These are phyloP conservation scores for Magnusiomyces suaveolens DNA, from an alignment of 1,139 yeast genomes.

Conservation along the genomic window DNA sequence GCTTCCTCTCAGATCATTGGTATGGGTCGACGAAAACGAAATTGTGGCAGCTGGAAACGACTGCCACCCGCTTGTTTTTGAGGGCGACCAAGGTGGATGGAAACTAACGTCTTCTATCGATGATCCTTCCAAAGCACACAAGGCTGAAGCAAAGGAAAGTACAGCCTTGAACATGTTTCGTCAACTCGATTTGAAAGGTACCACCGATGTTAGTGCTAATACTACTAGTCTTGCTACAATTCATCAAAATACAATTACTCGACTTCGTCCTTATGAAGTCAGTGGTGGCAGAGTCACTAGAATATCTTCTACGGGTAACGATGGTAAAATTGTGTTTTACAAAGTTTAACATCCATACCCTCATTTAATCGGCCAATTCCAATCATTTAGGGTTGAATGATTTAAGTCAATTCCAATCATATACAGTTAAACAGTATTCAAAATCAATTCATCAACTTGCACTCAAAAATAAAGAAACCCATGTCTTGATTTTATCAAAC, in stretches of 20 bases:
- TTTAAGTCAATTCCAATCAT: not conserved
- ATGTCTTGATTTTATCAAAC: too few relatives aligned
- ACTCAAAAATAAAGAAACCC: too few relatives aligned
- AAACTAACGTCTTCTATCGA: slow-evolving; percentile 54
- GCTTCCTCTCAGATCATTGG: slow-evolving; percentile 70
- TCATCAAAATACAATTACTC: slow-evolving; percentile 85
- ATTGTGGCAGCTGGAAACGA: slow-evolving; percentile 87
- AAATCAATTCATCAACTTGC: too few relatives aligned
- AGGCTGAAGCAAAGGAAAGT: slow-evolving; percentile 51
- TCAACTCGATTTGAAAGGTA: slow-evolving; percentile 90
- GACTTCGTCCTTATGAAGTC: slow-evolving; percentile 43
- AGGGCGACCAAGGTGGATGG: slow-evolving; percentile 67
- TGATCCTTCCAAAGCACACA: slow-evolving; percentile 42
- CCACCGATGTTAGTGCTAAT: slow-evolving; percentile 43
- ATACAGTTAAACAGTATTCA: too few relatives aligned
- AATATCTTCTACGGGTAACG: slow-evolving; percentile 72
- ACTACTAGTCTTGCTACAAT: slow-evolving; percentile 57
- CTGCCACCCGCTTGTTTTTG: slow-evolving; percentile 79
- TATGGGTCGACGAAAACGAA: slow-evolving; percentile 56
- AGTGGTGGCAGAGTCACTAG: slow-evolving; percentile 38
- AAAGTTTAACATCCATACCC: slow-evolving; percentile 6
- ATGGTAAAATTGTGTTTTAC: slow-evolving; percentile 77
- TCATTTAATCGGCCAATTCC: too few relatives aligned
- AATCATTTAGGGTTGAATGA: not conserved
- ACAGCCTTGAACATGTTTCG: slow-evolving; percentile 92